These are phyloP conservation scores for Euphorbia schlechtendalii DNA, from an alignment of 441 rosid species.

Conservation along the genomic window DNA sequence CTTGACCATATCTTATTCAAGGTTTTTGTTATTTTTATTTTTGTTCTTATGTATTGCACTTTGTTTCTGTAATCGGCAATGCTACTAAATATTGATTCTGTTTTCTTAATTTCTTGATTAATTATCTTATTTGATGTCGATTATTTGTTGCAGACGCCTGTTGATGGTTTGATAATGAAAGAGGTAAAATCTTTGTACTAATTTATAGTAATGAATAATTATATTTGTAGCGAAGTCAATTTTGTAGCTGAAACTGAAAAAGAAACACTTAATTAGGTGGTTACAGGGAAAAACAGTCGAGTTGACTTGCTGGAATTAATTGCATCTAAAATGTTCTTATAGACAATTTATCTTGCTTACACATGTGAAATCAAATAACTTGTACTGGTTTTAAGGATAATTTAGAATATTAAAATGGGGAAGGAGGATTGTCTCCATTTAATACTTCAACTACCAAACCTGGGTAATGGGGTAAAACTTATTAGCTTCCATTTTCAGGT, in stretches of 20 bases:
- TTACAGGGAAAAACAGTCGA: not conserved
- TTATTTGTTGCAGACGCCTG: constrained; percentile 52
- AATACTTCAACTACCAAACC: not conserved
- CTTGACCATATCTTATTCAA: constrained; percentile 79
- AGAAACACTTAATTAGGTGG: not conserved
- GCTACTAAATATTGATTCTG: not conserved
- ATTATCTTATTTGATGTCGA: not conserved
- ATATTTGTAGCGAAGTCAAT: not conserved
- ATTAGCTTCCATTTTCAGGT: not conserved
- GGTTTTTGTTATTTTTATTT: constrained; percentile 30
- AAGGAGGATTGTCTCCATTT: not conserved
- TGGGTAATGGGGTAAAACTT: not conserved
- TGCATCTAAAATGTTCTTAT: not conserved
- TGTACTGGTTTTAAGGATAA: not conserved
- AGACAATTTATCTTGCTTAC: not conserved
- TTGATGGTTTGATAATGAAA: constrained; percentile 48
- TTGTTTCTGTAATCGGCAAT: not conserved
- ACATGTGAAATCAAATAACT: not conserved
- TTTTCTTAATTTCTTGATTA: not conserved
- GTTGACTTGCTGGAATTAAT: constrained; percentile 7
- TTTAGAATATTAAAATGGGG: not conserved
- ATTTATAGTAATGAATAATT: not conserved
- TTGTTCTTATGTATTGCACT: not conserved
- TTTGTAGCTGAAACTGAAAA: too few species aligned
- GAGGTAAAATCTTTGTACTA: constrained; percentile 41